A percentile compares a stretch with the other conserved stretches of the same genome.
Evolutionary conservation across 2,329 filamentous ascomycete genomes (phyloP).

Genomic region (Neopestalotiopsis sp.): DNA sequence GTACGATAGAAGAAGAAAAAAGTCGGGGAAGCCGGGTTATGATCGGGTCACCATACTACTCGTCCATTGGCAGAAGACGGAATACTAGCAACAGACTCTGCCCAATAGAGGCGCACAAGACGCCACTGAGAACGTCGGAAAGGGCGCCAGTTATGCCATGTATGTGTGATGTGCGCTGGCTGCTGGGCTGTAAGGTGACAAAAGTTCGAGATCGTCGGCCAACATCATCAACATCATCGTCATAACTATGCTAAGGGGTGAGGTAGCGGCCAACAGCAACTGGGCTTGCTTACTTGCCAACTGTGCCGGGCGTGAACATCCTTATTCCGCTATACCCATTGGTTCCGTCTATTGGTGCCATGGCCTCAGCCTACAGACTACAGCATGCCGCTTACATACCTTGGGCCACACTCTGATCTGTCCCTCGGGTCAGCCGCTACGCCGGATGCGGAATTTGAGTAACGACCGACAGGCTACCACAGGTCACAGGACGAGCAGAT

Average conservation of each 20-base stretch:
- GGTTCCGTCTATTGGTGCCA: not conserved
- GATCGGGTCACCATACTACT: not conserved
- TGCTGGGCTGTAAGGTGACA: not conserved
- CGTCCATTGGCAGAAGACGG: not conserved
- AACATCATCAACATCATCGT: not conserved
- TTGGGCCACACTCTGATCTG: not conserved
- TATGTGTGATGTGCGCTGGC: no score
- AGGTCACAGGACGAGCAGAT: slow-evolving; percentile 12
- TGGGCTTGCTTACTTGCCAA: not conserved
- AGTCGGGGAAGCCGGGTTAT: not conserved
- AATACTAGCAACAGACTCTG: not conserved
- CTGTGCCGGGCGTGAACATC: not conserved
- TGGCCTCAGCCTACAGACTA: not conserved
- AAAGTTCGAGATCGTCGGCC: not conserved
- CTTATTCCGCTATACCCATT: not conserved
- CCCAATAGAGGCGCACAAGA: not conserved
- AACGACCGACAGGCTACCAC: not conserved
- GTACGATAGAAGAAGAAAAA: not conserved
- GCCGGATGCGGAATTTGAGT: slow-evolving; percentile 2
- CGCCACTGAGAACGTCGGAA: no score
- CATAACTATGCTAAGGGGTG: no score
- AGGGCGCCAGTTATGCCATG: no score
- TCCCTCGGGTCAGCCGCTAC: not conserved
- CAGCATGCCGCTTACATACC: not conserved
- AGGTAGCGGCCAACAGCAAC: not conserved